Evolutionary conservation across 208 protist genomes (phyloP).

Genomic region (Acanthamoeba quina): DNA sequence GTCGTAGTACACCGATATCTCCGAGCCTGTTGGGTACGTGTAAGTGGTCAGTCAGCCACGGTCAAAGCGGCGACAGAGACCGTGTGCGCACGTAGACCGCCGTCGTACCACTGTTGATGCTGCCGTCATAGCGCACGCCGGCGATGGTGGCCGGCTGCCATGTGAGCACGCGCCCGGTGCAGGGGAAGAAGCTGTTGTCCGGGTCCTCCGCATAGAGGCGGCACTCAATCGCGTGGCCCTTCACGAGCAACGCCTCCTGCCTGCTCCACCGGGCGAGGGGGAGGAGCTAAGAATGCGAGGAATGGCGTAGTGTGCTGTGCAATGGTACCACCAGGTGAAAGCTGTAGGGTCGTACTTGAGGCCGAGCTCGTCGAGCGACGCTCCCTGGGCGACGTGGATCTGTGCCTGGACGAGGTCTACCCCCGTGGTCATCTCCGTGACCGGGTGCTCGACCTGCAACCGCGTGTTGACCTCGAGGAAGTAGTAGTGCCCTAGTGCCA

Average conservation of each 20-base stretch:
- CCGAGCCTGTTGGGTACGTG: constrained; percentile 75
- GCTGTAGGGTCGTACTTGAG: background rate
- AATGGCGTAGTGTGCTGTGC: too few species aligned
- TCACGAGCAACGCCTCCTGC: constrained; percentile 91
- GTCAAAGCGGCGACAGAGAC: background rate
- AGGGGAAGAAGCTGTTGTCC: constrained; percentile 93
- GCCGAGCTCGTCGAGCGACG: constrained; percentile 56
- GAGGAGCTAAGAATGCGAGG: background rate
- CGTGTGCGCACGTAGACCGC: too few species aligned
- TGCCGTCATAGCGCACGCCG: constrained; percentile 65
- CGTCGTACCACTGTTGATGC: constrained; percentile 45
- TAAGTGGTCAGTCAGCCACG: background rate
- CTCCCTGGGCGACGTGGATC: constrained; percentile 90
- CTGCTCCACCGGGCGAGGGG: constrained; percentile 74
- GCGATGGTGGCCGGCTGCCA: constrained; percentile 35
- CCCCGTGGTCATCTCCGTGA: constrained; percentile 96
- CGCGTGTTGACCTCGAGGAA: constrained; percentile 99
- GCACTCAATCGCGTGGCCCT: constrained; percentile 94
- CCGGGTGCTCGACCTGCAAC: constrained; percentile 96
- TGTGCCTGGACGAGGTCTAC: constrained; percentile 97
- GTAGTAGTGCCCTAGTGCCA: constrained; percentile 92
- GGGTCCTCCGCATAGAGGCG: constrained; percentile 97
- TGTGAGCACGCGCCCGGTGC: constrained; percentile 87
- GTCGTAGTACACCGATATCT: constrained; percentile 96
- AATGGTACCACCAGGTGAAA: too few species aligned